phyloP scores from a whole-genome alignment of 495 filamentous ascomycete genomes.

The Oleoguttula mirabilis region DNA sequence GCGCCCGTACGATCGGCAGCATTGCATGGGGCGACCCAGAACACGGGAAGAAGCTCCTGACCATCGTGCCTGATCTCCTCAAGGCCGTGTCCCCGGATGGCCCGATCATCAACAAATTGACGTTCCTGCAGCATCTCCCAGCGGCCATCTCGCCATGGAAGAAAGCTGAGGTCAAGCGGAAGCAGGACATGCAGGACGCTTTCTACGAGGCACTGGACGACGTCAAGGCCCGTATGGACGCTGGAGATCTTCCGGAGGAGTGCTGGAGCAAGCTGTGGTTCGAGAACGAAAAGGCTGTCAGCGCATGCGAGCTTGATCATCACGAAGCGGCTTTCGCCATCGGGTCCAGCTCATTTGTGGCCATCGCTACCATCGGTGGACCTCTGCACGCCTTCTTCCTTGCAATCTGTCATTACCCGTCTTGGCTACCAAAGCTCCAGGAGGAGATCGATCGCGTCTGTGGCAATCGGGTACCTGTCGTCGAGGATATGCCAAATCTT shows the following conservation, averaged over 20 bases:
- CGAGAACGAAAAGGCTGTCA: constrained; percentile 12
- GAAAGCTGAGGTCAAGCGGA: constrained; percentile 25
- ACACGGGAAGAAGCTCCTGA: constrained; percentile 36
- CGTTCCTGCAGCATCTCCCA: constrained; percentile 28
- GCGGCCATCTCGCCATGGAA: constrained; percentile 27
- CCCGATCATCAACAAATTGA: constrained; percentile 39
- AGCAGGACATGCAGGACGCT: constrained; percentile 25
- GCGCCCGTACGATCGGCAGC: constrained; percentile 46
- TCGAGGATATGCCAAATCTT: constrained; percentile 27
- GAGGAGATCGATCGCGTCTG: constrained; percentile 42
- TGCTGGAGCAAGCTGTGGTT: constrained; percentile 24
- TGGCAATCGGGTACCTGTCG: constrained; percentile 28
- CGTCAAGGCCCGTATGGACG: constrained; percentile 18
- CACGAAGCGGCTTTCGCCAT: constrained; percentile 32
- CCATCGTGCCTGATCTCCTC: constrained; percentile 46
- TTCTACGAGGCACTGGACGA: constrained; percentile 28
- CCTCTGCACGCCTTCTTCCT: constrained; percentile 45
- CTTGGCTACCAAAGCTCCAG: constrained; percentile 42
- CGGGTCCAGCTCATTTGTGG: constrained; percentile 31
- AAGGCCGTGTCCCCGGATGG: constrained; percentile 46
- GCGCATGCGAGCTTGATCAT: constrained; percentile 23
- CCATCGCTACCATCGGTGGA: constrained; percentile 35
- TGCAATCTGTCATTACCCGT: constrained; percentile 48
- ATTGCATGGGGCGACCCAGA: constrained; percentile 46
- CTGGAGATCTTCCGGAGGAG: constrained; percentile 17